Base-by-base conservation (phyloP, 768 basidiomycete genomes). In the Aureoboletus auriporus region DNA sequence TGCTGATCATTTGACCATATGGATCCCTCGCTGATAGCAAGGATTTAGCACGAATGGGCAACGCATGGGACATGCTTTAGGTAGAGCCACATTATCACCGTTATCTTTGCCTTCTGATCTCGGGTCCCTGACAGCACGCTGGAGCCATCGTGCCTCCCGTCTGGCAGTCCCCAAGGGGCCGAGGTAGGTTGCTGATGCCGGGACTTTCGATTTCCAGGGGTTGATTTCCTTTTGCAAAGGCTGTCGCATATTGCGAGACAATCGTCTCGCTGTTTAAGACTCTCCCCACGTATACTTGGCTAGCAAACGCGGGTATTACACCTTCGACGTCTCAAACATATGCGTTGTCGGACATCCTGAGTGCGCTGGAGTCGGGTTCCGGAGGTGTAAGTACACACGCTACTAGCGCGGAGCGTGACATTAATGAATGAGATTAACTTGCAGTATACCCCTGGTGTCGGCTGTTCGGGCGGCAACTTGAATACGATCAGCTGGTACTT, bases 211-310 rank as follows among this genome's bases (percentile, higher is more conserved):
- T 50, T 16, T 8, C 3, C 38, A 26, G 8, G 35, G n/a, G 12
- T 28, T 51, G 31, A 55, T 34, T 28, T 39, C 8, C 35, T 43
- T 20, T 38, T 47, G 42, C 26, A 14, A 50, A 85, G 81, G 86
- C 84, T 1, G 85, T 86, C 30, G 77, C 77, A 13, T 88, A 77
- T 67, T 86, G 84, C 68, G 57, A 79, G 50, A 71, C 58, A 16
- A 78, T 79, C 2, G 83, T 86, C 50, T 69, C 60, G 2, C 64
- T 85, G 14, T 86, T 84, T 71, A 54, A 78, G 78, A 73, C 75
- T 8, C 78, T 91, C 23, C 85, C 88, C 0, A 90, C 90, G 3
- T 89, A 81, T 64, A 72, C 77, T 13, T 89, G 79, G 79, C 81
- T 93, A 35, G 68, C 72, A 12, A 68, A 75, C 17, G 82, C 75